Conservation (phyloP, 2,329 filamentous ascomycete species). For the Fusarium tanahbumbuense region DNA sequence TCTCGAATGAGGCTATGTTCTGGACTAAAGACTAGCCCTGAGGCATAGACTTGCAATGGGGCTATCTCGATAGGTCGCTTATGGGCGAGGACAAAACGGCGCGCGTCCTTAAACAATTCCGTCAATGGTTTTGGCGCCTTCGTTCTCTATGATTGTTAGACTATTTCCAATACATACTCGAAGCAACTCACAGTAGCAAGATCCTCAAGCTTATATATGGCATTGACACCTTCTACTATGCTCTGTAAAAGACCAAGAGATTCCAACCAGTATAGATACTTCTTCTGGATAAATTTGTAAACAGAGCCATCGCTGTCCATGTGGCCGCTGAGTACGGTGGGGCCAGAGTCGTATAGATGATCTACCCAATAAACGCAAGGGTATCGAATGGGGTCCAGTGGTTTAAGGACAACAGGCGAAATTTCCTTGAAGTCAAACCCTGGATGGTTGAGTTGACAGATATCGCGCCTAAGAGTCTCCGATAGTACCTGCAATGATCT, state of each 20-base stretch:
- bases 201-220: rapidly evolving
- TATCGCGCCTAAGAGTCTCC: not conserved
- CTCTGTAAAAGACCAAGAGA: rapidly evolving
- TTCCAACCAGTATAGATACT: not conserved
- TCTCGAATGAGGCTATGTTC: not conserved
- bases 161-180: rapidly evolving
- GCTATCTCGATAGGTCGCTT: not conserved
- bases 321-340: rapidly evolving
- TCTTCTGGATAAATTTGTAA: not conserved
- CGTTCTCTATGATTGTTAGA: rapidly evolving
- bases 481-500: not conserved
- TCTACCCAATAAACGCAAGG: not conserved
- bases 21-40: not conserved
- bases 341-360: not conserved
- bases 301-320: rapidly evolving
- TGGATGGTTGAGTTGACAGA: rapidly evolving
- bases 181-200: not conserved
- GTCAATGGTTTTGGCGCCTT: rapidly evolving
- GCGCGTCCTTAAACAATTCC: not conserved
- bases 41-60: not conserved
- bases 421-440: rapidly evolving
- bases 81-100: not conserved
- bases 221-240: rapidly evolving
- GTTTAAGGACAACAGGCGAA: rapidly evolving
- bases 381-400: rapidly evolving